phyloP scores from a whole-genome alignment of 495 filamentous ascomycete species.

The Aspergillus haitiensis region DNA sequence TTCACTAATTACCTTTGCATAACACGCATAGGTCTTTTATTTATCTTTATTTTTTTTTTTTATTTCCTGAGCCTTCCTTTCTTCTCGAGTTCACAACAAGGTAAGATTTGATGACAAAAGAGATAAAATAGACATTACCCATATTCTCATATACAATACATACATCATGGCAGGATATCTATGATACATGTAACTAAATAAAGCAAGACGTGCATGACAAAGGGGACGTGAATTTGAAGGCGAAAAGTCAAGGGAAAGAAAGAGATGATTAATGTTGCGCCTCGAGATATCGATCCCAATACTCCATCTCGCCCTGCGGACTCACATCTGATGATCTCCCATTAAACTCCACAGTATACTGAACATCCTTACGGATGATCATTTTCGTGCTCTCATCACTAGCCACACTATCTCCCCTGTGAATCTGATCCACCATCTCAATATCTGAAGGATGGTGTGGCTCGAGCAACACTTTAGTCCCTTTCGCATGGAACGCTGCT shows the following conservation, averaged over 20 bases:
- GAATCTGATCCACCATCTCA: conserved; percentile 18
- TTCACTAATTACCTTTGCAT: too few species aligned
- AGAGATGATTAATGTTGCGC: background rate
- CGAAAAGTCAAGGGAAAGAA: background rate
- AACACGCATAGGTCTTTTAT: too few species aligned
- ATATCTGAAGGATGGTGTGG: conserved; percentile 1
- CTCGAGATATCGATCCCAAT: conserved; percentile 15
- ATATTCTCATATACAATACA: conserved; percentile 3
- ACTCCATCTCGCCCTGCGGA: conserved; percentile 7
- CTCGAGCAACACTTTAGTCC: background rate
- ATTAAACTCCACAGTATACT: conserved; percentile 32
- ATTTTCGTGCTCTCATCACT: conserved; percentile 36
- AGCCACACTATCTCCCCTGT: conserved; percentile 24
- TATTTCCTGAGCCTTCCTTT: too few species aligned
- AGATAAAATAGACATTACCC: background rate
- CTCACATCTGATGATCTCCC: conserved; percentile 9
- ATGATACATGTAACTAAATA: background rate
- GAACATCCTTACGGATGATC: conserved; percentile 50
- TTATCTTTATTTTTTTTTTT: too few species aligned
- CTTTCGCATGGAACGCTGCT: background rate
- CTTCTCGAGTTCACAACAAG: too few species aligned
- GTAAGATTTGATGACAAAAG: too few species aligned
- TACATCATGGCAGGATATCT: background rate
- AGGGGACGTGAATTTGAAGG: background rate
- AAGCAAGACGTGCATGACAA: too few species aligned